Evolutionary conservation across 2,329 filamentous ascomycete genomes (phyloP).

Genomic region (Clonostachys byssicola): DNA sequence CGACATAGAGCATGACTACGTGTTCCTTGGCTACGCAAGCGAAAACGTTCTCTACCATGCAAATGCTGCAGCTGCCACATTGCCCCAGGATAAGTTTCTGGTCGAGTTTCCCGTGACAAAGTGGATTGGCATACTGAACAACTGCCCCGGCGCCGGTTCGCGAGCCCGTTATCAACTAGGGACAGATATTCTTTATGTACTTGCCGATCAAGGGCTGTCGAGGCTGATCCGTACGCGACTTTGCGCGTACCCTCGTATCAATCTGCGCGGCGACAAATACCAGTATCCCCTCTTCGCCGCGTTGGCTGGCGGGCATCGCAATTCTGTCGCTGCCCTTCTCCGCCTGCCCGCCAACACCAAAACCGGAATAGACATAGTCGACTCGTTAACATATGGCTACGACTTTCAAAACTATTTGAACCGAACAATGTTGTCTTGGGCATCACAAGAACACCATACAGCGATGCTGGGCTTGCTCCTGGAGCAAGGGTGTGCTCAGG

Average conservation of each 20-base stretch:
- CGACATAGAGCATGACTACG: too few species aligned
- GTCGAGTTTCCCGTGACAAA: conserved; percentile 11
- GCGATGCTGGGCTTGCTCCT: not conserved
- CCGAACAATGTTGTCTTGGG: not conserved
- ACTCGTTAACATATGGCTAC: not conserved
- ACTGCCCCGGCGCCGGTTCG: not conserved
- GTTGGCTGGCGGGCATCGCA: not conserved
- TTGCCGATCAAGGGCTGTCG: not conserved
- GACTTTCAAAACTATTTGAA: not conserved
- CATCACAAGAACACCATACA: not conserved
- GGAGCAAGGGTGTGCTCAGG: not conserved
- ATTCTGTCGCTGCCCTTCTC: not conserved
- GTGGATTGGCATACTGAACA: conserved; percentile 20
- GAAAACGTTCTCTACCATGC: conserved; percentile 1
- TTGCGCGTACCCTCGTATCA: too few species aligned
- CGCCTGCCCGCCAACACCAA: not conserved
- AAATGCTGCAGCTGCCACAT: conserved; percentile 1
- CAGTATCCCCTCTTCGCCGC: not conserved
- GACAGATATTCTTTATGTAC: not conserved
- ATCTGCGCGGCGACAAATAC: not conserved
- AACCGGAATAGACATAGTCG: not conserved
- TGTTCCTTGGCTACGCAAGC: conserved; percentile 21
- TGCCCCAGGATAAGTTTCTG: conserved; percentile 25
- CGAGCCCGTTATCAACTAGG: not conserved
- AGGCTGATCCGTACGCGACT: not conserved